These are phyloP conservation scores for Monosporozyma servazzii DNA, from an alignment of 805 yeast genomes.

Conservation along the genomic window DNA sequence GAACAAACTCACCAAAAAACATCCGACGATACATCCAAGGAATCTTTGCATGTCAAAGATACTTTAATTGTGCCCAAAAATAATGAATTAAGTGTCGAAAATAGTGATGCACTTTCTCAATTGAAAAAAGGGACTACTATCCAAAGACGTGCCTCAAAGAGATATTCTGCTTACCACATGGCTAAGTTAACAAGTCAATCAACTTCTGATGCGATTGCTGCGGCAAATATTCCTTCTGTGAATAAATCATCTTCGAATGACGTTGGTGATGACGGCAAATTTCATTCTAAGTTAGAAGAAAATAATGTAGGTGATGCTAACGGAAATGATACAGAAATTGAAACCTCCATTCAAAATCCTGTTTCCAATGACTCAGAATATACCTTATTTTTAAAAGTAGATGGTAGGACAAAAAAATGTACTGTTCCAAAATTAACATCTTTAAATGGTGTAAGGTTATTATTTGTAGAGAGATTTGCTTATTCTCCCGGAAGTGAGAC, in stretches of 20 bases:
- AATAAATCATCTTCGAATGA: not conserved
- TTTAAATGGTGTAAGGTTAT: conserved; percentile 44
- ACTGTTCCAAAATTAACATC: conserved; percentile 23
- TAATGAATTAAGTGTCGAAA: conserved; percentile 4
- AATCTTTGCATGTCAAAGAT: not conserved
- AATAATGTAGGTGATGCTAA: not conserved
- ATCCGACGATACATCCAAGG: not conserved
- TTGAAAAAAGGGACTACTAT: conserved; percentile 75
- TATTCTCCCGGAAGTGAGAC: conserved; percentile 62
- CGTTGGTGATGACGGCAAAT: not conserved
- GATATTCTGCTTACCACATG: conserved; percentile 89
- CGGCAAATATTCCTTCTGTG: conserved; percentile 11
- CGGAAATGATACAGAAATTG: not conserved
- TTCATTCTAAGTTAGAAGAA: not conserved
- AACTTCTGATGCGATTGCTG: conserved; percentile 19
- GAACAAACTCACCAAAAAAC: not conserved
- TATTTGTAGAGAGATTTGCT: conserved; percentile 82
- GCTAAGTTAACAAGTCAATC: conserved; percentile 56
- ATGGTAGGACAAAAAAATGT: conserved; percentile 48
- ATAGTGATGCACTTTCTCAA: conserved; percentile 57
- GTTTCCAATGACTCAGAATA: not conserved
- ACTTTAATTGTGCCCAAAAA: conserved; percentile 3
- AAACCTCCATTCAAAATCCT: not conserved
- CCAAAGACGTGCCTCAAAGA: conserved; percentile 85
- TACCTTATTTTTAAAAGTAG: conserved; percentile 41